Evolutionary conservation across 331 rosid genomes (phyloP), one percentile per base, ranked within the genome.

Genomic region (Rosa hybrid): DNA sequence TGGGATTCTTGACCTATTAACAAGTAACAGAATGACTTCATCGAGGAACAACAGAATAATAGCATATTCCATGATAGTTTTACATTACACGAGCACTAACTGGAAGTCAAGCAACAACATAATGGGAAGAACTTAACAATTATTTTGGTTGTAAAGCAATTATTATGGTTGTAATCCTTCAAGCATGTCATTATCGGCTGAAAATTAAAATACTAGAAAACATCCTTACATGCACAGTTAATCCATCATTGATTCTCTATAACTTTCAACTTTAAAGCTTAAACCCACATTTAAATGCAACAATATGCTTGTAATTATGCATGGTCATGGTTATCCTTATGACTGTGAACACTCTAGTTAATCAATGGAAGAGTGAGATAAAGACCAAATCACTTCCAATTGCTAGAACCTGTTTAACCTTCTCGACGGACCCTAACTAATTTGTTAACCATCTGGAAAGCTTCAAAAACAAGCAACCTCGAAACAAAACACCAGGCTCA

Each of bases 1-100:
- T 68, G 63, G 94, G 98, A 86, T 91, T 91, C 83, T 93, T 93
- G 74, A 86, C 97, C 97, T 91, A 78, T 82, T 79, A 59, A 65
- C 71, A 65, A 30, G 45, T 3, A 65, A 65, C 0, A 1, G 4
- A 65, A 14, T 39, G 56, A 74, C 18, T 17, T 34, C 74, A 50
- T 23, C 74, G 3, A 79, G 68, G 23, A 21, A 76, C 56, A 53
- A 73, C 34, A 78, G 5, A 34, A 12, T 57, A 57, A 59, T 59
- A 21, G 34, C 48, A 56, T 10, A 67, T 16, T 25, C 6, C 45
- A 70, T 18, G 14, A 16, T 1, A 20, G 64, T 68, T 12, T 6
- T 63, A 38, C n/a, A 49, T 59, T 76, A 5, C 11, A 49, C 3
- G 41, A 77, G 13, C 49, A 39, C 49, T 39, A 50, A 34, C 59